Evolutionary conservation across 2,329 filamentous ascomycete species (phyloP).

Genomic region (Microcyclospora tardicrescens): DNA sequence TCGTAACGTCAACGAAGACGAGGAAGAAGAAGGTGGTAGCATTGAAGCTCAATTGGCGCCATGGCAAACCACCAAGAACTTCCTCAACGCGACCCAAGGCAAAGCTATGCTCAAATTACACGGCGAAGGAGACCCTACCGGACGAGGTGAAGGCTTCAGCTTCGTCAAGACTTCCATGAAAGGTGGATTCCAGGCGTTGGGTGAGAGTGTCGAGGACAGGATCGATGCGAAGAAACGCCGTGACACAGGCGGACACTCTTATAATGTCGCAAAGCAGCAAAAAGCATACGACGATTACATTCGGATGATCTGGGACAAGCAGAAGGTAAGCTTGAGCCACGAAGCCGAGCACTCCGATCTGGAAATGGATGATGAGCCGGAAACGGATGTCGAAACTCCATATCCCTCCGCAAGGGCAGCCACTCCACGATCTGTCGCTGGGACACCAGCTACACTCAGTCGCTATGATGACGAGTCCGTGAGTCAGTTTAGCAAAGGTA

Average conservation of each 20-base stretch:
- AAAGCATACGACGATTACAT: slow-evolving; percentile 86
- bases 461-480: slow-evolving; percentile 65
- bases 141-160: slow-evolving; percentile 84
- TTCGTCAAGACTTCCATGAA: slow-evolving; percentile 99
- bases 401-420: slow-evolving; percentile 32
- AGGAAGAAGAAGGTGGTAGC: slow-evolving; percentile 55
- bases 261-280: slow-evolving; percentile 93
- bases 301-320: slow-evolving; percentile 79
- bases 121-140: slow-evolving; percentile 87
- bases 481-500: slow-evolving; percentile 37
- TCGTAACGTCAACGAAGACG: slow-evolving; percentile 50
- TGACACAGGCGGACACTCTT: slow-evolving; percentile 74
- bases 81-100: slow-evolving; percentile 80
- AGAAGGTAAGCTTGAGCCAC: slow-evolving; percentile 66
- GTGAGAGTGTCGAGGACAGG: slow-evolving; percentile 77
- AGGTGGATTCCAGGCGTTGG: slow-evolving; percentile 83
- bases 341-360: slow-evolving; percentile 60
- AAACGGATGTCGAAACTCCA: slow-evolving; percentile 30
- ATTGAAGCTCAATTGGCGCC: slow-evolving; percentile 83
- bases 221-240: slow-evolving; percentile 63
- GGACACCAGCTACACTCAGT: slow-evolving; percentile 41
- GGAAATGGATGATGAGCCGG: slow-evolving; percentile 49
- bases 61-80: slow-evolving; percentile 95
- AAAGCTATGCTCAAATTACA: slow-evolving; percentile 96
- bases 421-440: slow-evolving; percentile 50